A percentile compares a stretch with the other conserved stretches of the same genome.
These are phyloP conservation scores for Aspergillus leporis DNA, from an alignment of 495 filamentous ascomycete species.

Conservation along the genomic window DNA sequence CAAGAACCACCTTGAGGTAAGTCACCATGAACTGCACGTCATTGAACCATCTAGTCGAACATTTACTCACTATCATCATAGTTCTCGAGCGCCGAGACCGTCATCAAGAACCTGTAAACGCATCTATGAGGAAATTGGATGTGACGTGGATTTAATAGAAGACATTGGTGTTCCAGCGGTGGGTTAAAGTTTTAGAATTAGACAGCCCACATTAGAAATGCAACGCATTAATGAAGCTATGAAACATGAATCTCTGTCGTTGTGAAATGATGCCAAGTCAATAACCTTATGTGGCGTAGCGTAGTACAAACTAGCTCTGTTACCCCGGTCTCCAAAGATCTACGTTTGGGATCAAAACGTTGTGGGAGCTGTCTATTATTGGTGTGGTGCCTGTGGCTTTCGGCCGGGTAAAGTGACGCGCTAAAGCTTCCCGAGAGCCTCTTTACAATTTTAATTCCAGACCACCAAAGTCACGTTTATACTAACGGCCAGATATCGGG, in stretches of 20 bases:
- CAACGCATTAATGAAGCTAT: conserved; percentile 30
- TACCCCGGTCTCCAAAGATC: conserved; percentile 22
- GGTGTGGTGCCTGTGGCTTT: conserved; percentile 16
- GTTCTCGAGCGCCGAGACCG: conserved; percentile 70
- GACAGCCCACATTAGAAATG: conserved; percentile 22
- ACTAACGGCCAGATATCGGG: neutral
- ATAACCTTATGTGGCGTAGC: conserved; percentile 6
- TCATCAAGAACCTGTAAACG: conserved; percentile 64
- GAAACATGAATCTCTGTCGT: conserved; percentile 14
- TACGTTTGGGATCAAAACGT: conserved; percentile 18
- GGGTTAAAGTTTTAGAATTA: conserved; percentile 25
- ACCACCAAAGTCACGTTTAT: neutral
- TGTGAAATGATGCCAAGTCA: conserved; percentile 16
- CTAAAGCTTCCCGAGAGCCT: conserved; percentile 23
- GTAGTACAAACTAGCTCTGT: conserved; percentile 21
- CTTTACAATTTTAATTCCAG: conserved; percentile 10
- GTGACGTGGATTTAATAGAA: conserved; percentile 19
- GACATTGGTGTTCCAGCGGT: conserved; percentile 16
- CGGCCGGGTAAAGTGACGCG: conserved; percentile 27
- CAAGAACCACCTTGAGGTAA: conserved; percentile 64
- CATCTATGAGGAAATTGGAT: conserved; percentile 14
- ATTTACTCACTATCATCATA: conserved; percentile 30
- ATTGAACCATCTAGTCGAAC: neutral
- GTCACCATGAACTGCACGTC: neutral
- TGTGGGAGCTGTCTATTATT: conserved; percentile 17